A percentile compares a stretch with the other conserved stretches of the same genome.
phyloP scores from a whole-genome alignment of 768 basidiomycete species.

The Pulveroboletus sp. region DNA sequence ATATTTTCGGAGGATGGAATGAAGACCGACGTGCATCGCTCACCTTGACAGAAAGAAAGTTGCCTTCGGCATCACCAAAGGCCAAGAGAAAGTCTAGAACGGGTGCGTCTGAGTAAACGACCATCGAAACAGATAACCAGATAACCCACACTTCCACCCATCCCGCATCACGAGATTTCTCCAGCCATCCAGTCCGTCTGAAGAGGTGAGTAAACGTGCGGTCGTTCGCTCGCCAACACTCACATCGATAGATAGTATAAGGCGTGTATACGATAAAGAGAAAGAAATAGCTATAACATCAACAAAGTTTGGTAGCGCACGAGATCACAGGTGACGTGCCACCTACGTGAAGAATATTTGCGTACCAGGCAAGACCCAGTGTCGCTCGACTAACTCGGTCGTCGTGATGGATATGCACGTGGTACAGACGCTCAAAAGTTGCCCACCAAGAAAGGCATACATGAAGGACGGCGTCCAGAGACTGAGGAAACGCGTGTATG shows the following conservation, averaged over 20 bases:
- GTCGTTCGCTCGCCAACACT: constrained; percentile 20
- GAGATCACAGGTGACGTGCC: not conserved
- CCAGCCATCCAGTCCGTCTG: constrained; percentile 83
- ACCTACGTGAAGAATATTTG: constrained; percentile 77
- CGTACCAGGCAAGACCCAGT: constrained; percentile 72
- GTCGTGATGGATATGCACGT: constrained; percentile 54
- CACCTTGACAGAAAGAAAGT: constrained; percentile 78
- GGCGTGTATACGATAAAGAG: constrained; percentile 76
- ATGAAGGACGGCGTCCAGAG: constrained; percentile 27
- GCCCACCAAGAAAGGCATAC: constrained; percentile 26
- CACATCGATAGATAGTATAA: constrained; percentile 84
- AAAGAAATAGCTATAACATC: constrained; percentile 56
- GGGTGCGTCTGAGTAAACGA: not conserved
- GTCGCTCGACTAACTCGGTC: constrained; percentile 58
- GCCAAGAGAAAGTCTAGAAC: constrained; percentile 70
- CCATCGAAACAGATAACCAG: not conserved
- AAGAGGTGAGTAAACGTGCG: not conserved
- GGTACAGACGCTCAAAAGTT: constrained; percentile 20
- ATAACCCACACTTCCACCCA: constrained; percentile 78
- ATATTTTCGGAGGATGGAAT: not conserved
- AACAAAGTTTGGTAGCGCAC: not conserved
- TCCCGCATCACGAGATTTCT: constrained; percentile 62
- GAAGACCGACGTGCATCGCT: not conserved
- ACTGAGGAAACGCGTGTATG: constrained; percentile 20
- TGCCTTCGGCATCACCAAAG: constrained; percentile 77